These are phyloP conservation scores for Colletotrichum chrysophilum DNA, from an alignment of 2,329 filamentous ascomycete genomes.

Conservation along the genomic window DNA sequence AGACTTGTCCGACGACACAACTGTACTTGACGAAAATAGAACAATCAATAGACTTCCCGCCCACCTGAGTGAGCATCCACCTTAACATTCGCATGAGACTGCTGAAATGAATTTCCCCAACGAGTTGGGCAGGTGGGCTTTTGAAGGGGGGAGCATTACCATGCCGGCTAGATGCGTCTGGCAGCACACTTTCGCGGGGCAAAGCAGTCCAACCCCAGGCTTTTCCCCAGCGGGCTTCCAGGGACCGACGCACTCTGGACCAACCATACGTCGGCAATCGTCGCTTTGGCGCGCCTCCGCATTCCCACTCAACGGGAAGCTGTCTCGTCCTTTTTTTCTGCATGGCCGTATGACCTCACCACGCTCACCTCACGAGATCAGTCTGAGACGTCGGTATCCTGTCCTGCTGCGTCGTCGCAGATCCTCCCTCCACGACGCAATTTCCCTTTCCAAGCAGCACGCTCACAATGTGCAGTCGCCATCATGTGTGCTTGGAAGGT, in stretches of 20 bases:
- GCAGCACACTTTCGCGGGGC: constrained; percentile 4
- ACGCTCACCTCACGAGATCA: constrained; percentile 21
- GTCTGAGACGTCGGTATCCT: constrained; percentile 18
- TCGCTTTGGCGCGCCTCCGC: constrained; percentile 19
- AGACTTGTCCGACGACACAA: neutral
- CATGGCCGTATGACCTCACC: constrained; percentile 19
- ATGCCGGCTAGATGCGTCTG: neutral
- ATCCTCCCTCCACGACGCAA: neutral
- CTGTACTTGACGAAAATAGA: neutral
- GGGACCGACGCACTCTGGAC: neutral
- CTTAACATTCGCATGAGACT: neutral
- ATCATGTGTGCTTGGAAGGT: constrained; percentile 13
- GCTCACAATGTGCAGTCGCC: neutral
- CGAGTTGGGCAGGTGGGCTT: neutral
- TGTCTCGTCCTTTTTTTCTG: neutral
- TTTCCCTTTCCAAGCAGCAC: neutral
- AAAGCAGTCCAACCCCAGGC: neutral
- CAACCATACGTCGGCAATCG: constrained; percentile 20
- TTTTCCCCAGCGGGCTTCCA: constrained; percentile 6
- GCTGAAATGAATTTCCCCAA: neutral
- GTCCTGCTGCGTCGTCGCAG: neutral
- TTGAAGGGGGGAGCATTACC: neutral
- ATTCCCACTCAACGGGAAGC: neutral
- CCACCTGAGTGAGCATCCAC: neutral
- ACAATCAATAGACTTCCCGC: neutral